Percentiles rank a stretch among this genome's conserved stretches.
phyloP scores from a whole-genome alignment of 345 rosid genomes.

The Anacardium occidentale region DNA sequence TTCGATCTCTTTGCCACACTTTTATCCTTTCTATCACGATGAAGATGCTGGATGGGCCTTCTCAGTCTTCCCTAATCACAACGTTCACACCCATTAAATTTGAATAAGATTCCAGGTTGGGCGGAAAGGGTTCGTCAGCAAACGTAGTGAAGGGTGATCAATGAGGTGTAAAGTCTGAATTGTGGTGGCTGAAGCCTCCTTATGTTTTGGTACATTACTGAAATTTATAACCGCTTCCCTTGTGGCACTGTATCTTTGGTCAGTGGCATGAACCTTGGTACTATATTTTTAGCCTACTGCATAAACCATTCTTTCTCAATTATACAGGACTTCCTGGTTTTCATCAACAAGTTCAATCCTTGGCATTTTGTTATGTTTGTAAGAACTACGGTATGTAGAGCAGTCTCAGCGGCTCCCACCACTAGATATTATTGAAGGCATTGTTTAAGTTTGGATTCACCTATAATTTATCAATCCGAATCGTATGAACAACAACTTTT shows the following conservation, averaged over 20 bases:
- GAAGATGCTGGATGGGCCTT: too few species aligned
- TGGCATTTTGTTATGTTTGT: background rate
- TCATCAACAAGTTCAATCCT: background rate
- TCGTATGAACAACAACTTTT: too few species aligned
- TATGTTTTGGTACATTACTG: conserved; percentile 55
- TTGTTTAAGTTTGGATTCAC: too few species aligned
- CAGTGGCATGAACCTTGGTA: background rate
- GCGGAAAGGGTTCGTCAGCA: conserved; percentile 25
- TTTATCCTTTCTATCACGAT: too few species aligned
- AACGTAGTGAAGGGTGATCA: conserved; percentile 27
- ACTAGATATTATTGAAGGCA: too few species aligned
- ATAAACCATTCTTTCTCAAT: too few species aligned
- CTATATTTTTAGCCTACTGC: too few species aligned
- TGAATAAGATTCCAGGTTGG: conserved; percentile 21
- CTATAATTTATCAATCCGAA: too few species aligned
- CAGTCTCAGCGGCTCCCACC: too few species aligned
- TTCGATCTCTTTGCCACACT: too few species aligned
- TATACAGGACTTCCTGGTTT: background rate
- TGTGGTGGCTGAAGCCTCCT: conserved; percentile 83
- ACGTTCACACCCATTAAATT: conserved; percentile 14
- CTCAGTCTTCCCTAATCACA: too few species aligned
- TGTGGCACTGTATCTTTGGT: conserved; percentile 1
- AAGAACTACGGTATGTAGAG: too few species aligned
- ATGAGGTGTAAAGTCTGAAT: conserved; percentile 26
- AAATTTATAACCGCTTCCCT: background rate